Percentiles rank a stretch among this genome's conserved stretches.
These are phyloP conservation scores for Arabidopsis suecica DNA, from an alignment of 345 rosid genomes.

Conservation along the genomic window DNA sequence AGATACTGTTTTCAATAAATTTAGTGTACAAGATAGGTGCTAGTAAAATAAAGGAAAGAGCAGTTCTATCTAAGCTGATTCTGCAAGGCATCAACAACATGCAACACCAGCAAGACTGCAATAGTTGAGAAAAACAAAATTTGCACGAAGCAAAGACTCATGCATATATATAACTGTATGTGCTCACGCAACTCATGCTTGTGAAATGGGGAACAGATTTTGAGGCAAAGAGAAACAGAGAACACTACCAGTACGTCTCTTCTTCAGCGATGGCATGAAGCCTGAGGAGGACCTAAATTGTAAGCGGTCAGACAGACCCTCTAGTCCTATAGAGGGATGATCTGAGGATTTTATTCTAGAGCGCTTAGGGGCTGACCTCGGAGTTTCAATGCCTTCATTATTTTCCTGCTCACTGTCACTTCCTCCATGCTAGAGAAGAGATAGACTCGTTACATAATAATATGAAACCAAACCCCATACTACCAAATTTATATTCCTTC, in stretches of 20 bases:
- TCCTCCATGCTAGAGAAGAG: slow-evolving; percentile 58
- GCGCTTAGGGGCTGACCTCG: slow-evolving; percentile 60
- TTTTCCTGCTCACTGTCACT: slow-evolving; percentile 79
- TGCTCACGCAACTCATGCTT: slow-evolving; percentile 24
- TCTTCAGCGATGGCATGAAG: slow-evolving; percentile 66
- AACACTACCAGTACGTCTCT: slow-evolving; percentile 65
- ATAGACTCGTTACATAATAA: slow-evolving; percentile 25
- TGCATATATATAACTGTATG: slow-evolving; percentile 24
- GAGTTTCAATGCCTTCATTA: slow-evolving; percentile 52
- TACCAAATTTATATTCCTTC: slow-evolving; percentile 8
- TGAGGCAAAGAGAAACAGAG: slow-evolving; percentile 41
- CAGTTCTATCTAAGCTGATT: slow-evolving; percentile 21
- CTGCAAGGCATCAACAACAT: slow-evolving; percentile 14
- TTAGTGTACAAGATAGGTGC: neutral
- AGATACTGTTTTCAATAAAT: neutral
- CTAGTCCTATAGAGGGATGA: slow-evolving; percentile 55
- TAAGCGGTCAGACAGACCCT: slow-evolving; percentile 64
- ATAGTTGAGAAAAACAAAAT: neutral
- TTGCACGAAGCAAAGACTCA: slow-evolving; percentile 29
- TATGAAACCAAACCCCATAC: slow-evolving; percentile 28
- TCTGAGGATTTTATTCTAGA: slow-evolving; percentile 51
- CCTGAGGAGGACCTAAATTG: slow-evolving; percentile 70
- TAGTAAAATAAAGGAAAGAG: neutral
- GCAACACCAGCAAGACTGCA: slow-evolving; percentile 29
- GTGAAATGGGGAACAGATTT: slow-evolving; percentile 26